Conservation (phyloP, 805 yeast species). For the Ogataea pilisensis region DNA sequence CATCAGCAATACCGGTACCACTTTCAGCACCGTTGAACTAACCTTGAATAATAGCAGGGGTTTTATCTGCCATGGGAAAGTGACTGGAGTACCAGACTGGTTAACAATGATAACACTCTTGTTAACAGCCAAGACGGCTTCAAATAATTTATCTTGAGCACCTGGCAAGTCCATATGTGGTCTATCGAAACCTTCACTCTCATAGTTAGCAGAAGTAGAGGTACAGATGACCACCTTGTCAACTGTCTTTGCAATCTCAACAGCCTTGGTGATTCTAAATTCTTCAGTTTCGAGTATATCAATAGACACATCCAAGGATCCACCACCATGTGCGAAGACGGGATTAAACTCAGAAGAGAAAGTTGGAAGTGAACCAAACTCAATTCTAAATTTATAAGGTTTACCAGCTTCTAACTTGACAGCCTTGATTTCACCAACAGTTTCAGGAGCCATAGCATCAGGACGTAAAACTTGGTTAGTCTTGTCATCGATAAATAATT, state of each 20-base stretch:
- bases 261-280: constrained; percentile 26
- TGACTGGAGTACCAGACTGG: constrained; percentile 40
- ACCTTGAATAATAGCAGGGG: constrained; percentile 30
- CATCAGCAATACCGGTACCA: constrained; percentile 42
- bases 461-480: constrained; percentile 47
- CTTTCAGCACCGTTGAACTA: constrained; percentile 39
- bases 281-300: constrained; percentile 9
- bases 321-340: constrained; percentile 15
- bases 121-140: constrained; percentile 32
- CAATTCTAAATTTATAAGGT: constrained; percentile 42
- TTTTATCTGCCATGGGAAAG: constrained; percentile 35
- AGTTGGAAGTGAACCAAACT: constrained; percentile 50
- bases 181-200: constrained; percentile 39
- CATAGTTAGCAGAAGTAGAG: constrained; percentile 39
- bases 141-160: constrained; percentile 31
- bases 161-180: constrained; percentile 35
- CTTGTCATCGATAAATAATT: constrained; percentile 52
- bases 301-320: constrained; percentile 18
- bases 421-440: constrained; percentile 43
- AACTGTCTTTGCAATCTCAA: constrained; percentile 28
- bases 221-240: constrained; percentile 35
- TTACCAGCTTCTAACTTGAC: constrained; percentile 40
- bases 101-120: constrained; percentile 34
- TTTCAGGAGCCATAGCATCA: constrained; percentile 51
- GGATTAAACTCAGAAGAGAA: constrained; percentile 3